These are phyloP conservation scores for Mycena rosella DNA, from an alignment of 768 basidiomycete species.

Conservation along the genomic window DNA sequence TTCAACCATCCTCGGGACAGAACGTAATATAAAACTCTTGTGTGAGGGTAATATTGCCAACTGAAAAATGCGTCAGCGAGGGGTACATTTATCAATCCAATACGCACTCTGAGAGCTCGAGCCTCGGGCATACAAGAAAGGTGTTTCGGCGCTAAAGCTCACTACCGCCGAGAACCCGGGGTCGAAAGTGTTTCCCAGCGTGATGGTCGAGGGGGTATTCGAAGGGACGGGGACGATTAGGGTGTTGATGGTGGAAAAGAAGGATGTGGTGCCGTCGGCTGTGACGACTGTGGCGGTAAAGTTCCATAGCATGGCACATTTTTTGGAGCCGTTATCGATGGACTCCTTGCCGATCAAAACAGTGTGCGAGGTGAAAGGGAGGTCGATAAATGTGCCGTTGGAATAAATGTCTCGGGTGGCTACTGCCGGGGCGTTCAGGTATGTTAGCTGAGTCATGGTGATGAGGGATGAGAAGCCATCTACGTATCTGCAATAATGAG, in stretches of 20 bases:
- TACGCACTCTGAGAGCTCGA: constrained; percentile 1
- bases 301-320: not conserved
- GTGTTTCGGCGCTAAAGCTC: not conserved
- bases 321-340: not conserved
- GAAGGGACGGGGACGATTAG: not conserved
- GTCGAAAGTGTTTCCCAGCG: not conserved
- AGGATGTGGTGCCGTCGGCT: constrained; percentile 3
- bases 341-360: not conserved
- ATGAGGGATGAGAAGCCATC: too few relatives aligned
- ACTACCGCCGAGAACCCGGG: not conserved
- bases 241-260: not conserved
- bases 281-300: constrained; percentile 12
- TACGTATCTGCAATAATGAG: too few relatives aligned
- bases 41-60: too few relatives aligned
- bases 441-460: too few relatives aligned
- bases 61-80: too few relatives aligned
- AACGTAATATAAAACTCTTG: too few relatives aligned
- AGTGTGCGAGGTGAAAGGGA: constrained; percentile 8
- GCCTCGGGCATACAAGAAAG: not conserved
- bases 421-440: not conserved
- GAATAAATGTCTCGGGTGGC: not conserved
- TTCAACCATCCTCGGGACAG: too few relatives aligned
- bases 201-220: not conserved
- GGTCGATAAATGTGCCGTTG: constrained; percentile 1
- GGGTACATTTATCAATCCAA: not conserved